Conservation (phyloP, 108 stramenopile species). For the Cyclostephanos tholiformis region DNA sequence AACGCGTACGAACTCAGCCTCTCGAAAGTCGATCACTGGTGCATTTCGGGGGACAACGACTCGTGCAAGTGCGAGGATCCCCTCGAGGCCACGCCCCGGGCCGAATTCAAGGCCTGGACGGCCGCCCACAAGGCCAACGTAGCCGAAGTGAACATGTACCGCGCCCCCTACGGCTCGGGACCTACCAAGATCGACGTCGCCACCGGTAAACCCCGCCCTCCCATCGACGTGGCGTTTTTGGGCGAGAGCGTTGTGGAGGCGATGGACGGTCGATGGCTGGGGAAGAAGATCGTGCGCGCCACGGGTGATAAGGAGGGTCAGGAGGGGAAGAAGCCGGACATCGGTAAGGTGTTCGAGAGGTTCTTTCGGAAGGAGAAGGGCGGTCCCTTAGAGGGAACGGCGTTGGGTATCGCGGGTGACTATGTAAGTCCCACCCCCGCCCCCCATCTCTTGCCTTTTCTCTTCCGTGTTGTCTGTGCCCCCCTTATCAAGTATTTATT, state of each 20-base stretch:
- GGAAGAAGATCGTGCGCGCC: conserved; percentile 45
- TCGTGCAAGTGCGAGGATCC: conserved; percentile 82
- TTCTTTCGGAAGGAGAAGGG: conserved; percentile 49
- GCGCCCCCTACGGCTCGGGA: conserved; percentile 25
- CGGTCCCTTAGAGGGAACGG: conserved; percentile 37
- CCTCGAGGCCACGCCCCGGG: conserved; percentile 49
- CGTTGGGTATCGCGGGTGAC: conserved; percentile 73
- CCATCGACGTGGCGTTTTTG: conserved; percentile 76
- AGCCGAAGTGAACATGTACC: conserved; percentile 44
- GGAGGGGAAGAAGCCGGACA: conserved; percentile 25
- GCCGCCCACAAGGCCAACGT: conserved; percentile 63
- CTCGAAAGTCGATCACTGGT: conserved; percentile 78
- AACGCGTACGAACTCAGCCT: conserved; percentile 67
- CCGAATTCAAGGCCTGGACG: conserved; percentile 62
- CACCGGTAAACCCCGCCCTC: conserved; percentile 23
- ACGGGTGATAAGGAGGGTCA: conserved; percentile 12
- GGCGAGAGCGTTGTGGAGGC: conserved; percentile 82
- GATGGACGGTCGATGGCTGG: conserved; percentile 83
- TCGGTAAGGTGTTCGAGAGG: conserved; percentile 40
- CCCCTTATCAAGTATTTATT: background rate
- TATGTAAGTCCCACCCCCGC: conserved; percentile 16
- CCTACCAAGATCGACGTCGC: conserved; percentile 28
- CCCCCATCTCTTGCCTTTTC: background rate
- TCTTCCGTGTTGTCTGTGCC: background rate
- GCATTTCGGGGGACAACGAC: conserved; percentile 64